These are phyloP conservation scores for Cordyceps fumosorosea DNA, from an alignment of 2,329 filamentous ascomycete species.

Conservation along the genomic window DNA sequence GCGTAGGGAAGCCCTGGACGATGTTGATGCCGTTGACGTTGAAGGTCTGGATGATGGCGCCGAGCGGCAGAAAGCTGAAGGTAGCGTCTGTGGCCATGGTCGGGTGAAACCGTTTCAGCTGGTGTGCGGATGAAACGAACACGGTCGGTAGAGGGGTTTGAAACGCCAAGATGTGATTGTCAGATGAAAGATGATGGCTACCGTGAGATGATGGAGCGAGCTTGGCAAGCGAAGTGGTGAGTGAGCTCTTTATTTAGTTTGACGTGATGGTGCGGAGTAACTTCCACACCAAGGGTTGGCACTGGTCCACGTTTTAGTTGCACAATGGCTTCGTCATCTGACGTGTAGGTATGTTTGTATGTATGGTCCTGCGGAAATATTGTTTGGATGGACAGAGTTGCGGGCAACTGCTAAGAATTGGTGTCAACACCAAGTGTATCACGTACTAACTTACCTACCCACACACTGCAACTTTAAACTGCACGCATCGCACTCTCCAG, in stretches of 20 bases:
- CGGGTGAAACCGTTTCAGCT: background rate
- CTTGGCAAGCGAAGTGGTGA: background rate
- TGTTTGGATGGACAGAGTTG: background rate
- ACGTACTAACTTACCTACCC: background rate
- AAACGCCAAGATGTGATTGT: background rate
- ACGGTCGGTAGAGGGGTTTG: background rate
- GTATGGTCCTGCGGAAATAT: background rate
- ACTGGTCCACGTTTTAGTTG: background rate
- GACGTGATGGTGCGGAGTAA: constrained; percentile 8
- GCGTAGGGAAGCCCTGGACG: constrained; percentile 74
- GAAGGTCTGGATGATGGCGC: constrained; percentile 77
- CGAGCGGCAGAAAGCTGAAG: constrained; percentile 64
- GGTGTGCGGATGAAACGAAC: background rate
- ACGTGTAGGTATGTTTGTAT: background rate
- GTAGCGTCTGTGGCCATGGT: constrained; percentile 33
- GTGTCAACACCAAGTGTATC: background rate
- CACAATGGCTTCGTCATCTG: constrained; percentile 6
- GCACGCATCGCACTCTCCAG: background rate
- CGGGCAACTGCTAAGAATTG: background rate
- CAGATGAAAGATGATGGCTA: constrained; percentile 22
- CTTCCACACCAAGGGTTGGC: background rate
- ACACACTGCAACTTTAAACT: background rate
- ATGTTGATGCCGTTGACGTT: constrained; percentile 74
- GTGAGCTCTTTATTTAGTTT: constrained; percentile 1
- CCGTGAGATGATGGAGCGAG: background rate